Evolutionary conservation across 2,329 filamentous ascomycete species (phyloP), one percentile per base, ranked within the genome.

Genomic region (Nemania serpens): DNA sequence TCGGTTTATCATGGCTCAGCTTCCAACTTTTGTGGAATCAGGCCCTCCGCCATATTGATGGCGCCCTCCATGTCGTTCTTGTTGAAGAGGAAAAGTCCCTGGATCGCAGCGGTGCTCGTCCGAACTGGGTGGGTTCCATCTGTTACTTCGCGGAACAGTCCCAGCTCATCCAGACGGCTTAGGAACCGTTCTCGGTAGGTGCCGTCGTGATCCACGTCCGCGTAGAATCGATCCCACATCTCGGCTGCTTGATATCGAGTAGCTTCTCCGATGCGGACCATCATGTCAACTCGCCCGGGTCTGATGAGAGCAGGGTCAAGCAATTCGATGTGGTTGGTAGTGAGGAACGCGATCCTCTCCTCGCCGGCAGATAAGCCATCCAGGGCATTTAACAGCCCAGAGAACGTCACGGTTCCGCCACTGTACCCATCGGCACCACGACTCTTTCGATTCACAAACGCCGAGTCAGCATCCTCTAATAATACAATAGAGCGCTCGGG

Each of bases 171-270:
- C 12, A 96, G 83, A 62, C 85, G 86, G 20, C 81, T 73, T 65
- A 98, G 76, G 78, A 99, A 98, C 17, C 83, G 79, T 68, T 83
- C 77, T 69, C 87, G 87, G 18, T 87, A 84, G 5, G 77, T 75
- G 15, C 88, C 87, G 56, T 87, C 83, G 0, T 70, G 67, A 71
- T 97, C 93, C 22, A 91, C 79, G 36, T 96, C 91, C 3, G 90
- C 90, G 72, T 98, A 99, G 78, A 98, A 99, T 18, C 95, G 87
- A 75, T 96, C 90, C 93, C 94, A 99, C 78, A 99, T 90, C 75
- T 89, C 83, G 13, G 81, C 85, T 17, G 96, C 93, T 76, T 98
- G 95, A 74, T 91, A 90, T 60, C 87, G 83, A 2, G 91, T 94
- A 34, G 94, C 93, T 75, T 97, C 91, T 39, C 93, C 94, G 50